Percentiles rank a stretch among this genome's conserved stretches.
Conservation (phyloP, 2,329 filamentous ascomycete species). For the Colletotrichum sp. region DNA sequence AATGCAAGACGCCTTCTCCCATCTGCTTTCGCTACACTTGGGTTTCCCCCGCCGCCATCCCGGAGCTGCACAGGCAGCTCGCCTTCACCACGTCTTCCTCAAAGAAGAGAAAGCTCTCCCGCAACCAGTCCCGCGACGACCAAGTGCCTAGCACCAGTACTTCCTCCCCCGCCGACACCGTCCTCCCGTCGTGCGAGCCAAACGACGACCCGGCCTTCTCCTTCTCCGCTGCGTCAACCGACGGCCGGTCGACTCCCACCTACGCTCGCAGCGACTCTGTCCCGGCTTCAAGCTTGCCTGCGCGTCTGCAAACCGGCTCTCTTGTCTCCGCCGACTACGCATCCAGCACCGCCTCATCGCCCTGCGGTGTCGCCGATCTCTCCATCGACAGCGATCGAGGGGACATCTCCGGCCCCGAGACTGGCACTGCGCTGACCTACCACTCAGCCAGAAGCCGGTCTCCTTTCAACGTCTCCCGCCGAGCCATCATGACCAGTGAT, state of each 20-base stretch:
- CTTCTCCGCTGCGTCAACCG: conserved; percentile 47
- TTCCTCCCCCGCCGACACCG: conserved; percentile 48
- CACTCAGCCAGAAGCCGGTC: conserved; percentile 53
- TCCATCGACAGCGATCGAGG: conserved; percentile 61
- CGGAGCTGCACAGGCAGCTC: conserved; percentile 71
- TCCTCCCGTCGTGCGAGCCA: conserved; percentile 59
- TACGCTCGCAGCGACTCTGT: conserved; percentile 32
- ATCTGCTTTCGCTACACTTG: neutral
- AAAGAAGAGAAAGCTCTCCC: conserved; percentile 73
- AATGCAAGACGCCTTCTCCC: conserved; percentile 14
- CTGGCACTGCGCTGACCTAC: conserved; percentile 40
- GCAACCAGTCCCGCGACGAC: conserved; percentile 48
- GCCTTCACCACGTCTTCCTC: conserved; percentile 73
- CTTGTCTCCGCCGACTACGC: conserved; percentile 53
- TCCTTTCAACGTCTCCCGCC: conserved; percentile 55
- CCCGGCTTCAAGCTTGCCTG: conserved; percentile 57
- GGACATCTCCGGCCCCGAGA: conserved; percentile 45
- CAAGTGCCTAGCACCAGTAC: conserved; percentile 34
- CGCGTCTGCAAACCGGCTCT: conserved; percentile 52
- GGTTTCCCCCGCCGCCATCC: conserved; percentile 20
- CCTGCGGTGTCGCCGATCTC: conserved; percentile 62
- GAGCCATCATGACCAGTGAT: conserved; percentile 65
- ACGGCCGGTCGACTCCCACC: conserved; percentile 25
- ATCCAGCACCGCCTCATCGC: conserved; percentile 63
- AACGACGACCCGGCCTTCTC: conserved; percentile 55